phyloP scores from a whole-genome alignment of 768 basidiomycete species.

The Glaciozyma antarctica region DNA sequence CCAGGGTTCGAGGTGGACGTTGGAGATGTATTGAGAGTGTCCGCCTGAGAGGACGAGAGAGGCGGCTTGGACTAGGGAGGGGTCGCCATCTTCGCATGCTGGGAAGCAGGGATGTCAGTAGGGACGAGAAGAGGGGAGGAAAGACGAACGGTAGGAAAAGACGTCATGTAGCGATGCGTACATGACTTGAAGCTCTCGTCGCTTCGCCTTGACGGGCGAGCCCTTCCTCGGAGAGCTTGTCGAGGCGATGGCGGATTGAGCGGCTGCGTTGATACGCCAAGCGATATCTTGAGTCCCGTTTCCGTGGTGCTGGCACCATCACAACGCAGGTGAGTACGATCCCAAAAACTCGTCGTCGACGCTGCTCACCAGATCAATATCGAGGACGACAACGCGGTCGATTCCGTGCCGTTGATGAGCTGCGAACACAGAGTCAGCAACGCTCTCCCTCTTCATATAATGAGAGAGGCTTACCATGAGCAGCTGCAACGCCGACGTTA shows the following conservation, averaged over 20 bases:
- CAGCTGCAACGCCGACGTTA: constrained; percentile 80
- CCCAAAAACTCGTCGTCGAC: neutral
- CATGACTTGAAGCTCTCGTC: constrained; percentile 51
- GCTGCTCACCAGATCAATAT: constrained; percentile 58
- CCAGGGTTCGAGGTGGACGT: constrained; percentile 71
- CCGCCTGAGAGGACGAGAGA: constrained; percentile 66
- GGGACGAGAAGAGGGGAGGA: neutral
- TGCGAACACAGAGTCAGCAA: constrained; percentile 36
- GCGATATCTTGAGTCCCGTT: constrained; percentile 89
- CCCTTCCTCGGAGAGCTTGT: neutral
- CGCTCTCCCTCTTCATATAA: too few relatives aligned
- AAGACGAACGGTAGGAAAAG: constrained; percentile 40
- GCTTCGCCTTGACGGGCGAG: constrained; percentile 41
- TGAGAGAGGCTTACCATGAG: constrained; percentile 57
- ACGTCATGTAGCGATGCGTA: constrained; percentile 94
- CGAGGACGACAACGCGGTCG: constrained; percentile 71
- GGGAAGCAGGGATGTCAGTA: neutral
- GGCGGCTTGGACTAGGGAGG: constrained; percentile 69
- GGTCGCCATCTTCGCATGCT: constrained; percentile 61
- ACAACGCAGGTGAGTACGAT: neutral
- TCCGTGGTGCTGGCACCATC: constrained; percentile 45
- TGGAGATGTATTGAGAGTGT: constrained; percentile 81
- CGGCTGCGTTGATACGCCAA: constrained; percentile 65
- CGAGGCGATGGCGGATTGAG: constrained; percentile 42
- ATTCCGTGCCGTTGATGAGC: constrained; percentile 72